phyloP scores from a whole-genome alignment of 495 filamentous ascomycete species.

The Daldinia loculata region DNA sequence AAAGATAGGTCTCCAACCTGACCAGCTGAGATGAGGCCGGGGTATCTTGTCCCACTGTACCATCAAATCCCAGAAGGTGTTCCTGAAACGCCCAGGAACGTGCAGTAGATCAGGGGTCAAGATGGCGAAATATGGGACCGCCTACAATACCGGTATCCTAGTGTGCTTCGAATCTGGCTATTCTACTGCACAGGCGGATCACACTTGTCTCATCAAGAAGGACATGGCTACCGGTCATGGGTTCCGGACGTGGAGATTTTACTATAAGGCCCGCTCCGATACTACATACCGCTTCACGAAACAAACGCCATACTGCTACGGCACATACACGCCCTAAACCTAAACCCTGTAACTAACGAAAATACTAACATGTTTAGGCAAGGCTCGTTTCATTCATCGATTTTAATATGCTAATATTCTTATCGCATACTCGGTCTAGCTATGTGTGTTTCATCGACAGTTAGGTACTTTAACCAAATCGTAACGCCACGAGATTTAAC shows the following conservation, averaged over 20 bases:
- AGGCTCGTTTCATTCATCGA: constrained; percentile 1
- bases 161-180: background rate
- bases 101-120: constrained; percentile 31
- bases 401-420: background rate
- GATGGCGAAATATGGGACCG: constrained; percentile 25
- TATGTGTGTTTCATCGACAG: constrained; percentile 13
- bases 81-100: constrained; percentile 36
- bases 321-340: constrained; percentile 8
- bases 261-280: constrained; percentile 27
- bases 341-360: constrained; percentile 16
- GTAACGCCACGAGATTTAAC: background rate
- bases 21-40: constrained; percentile 10
- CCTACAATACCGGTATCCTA: constrained; percentile 16
- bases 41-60: constrained; percentile 25
- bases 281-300: constrained; percentile 36
- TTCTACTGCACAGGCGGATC: constrained; percentile 1
- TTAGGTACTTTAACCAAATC: constrained; percentile 20
- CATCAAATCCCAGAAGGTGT: constrained; percentile 20
- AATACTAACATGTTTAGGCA: constrained; percentile 2
- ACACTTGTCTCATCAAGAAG: constrained; percentile 13
- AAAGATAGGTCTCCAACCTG: background rate
- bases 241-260: constrained; percentile 24
- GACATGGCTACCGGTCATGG: constrained; percentile 25
- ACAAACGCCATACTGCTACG: constrained; percentile 31
- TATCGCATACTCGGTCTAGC: background rate